These are phyloP conservation scores for Umbelopsis sp. DNA, from an alignment of 371 early-diverging fungal species.

Conservation along the genomic window DNA sequence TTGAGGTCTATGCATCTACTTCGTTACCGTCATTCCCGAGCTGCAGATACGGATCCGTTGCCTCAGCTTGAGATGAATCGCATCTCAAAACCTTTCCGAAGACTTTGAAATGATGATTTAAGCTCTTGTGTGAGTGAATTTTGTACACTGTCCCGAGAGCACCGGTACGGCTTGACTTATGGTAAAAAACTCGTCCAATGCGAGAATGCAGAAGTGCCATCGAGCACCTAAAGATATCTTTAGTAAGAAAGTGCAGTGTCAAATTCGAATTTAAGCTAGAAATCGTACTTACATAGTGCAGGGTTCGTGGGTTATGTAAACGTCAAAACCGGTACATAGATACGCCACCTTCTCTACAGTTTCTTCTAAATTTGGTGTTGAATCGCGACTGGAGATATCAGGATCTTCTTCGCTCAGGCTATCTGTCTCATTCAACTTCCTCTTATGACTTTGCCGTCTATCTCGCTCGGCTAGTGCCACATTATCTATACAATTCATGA, in stretches of 20 bases:
- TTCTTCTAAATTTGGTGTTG: conserved; percentile 16
- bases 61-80: background rate
- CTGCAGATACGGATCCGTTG: background rate
- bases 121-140: conserved; percentile 67
- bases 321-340: conserved; percentile 66
- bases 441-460: conserved; percentile 23
- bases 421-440: background rate
- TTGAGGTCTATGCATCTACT: background rate
- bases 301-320: conserved; percentile 67
- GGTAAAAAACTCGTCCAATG: conserved; percentile 75
- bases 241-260: conserved; percentile 10
- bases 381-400: background rate
- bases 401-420: background rate
- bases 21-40: background rate
- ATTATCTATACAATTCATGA: conserved; percentile 60
- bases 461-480: conserved; percentile 33
- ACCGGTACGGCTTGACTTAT: conserved; percentile 61
- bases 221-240: conserved; percentile 57
- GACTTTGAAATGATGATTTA: conserved; percentile 72
- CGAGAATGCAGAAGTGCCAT: conserved; percentile 85
- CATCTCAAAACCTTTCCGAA: conserved; percentile 31
- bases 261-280: background rate
- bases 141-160: conserved; percentile 71
- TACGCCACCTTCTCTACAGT: conserved; percentile 37
- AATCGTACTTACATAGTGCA: conserved; percentile 61